A percentile compares a stretch with the other conserved stretches of the same genome.
These are phyloP conservation scores for Coniosporium tulheliwenetii DNA, from an alignment of 2,329 filamentous ascomycete species.

Conservation along the genomic window DNA sequence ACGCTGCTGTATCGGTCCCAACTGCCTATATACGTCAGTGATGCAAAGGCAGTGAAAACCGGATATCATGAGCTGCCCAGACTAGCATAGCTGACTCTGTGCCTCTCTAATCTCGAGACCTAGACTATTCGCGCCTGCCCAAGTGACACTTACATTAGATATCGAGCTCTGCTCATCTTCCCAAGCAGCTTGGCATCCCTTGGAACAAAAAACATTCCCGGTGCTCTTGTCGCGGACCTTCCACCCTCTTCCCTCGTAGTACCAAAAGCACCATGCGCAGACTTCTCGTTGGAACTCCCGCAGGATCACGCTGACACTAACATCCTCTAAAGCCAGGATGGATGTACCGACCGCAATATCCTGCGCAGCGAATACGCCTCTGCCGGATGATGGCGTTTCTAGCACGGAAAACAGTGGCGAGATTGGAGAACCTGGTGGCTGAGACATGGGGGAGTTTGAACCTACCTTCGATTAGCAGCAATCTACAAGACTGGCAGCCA, in stretches of 20 bases:
- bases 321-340: slow-evolving; percentile 20
- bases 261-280: slow-evolving; percentile 30
- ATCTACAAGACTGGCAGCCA: too few species aligned
- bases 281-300: slow-evolving; percentile 32
- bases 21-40: too few species aligned
- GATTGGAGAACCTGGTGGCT: slow-evolving; percentile 3
- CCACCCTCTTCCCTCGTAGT: slow-evolving; percentile 26
- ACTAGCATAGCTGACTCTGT: slow-evolving; percentile 8
- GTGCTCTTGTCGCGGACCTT: slow-evolving; percentile 18
- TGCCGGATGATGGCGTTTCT: slow-evolving; percentile 25
- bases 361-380: slow-evolving; percentile 26
- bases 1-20: slow-evolving; percentile 4
- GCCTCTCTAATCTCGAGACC: too few species aligned
- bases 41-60: too few species aligned
- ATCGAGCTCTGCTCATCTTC: too few species aligned
- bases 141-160: too few species aligned
- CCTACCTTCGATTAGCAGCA: too few species aligned
- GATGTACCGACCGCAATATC: slow-evolving; percentile 18
- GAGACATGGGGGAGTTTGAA: background rate
- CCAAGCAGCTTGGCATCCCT: slow-evolving; percentile 21
- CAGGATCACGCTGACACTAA: slow-evolving; percentile 24
- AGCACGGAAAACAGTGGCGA: slow-evolving; percentile 19
- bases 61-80: slow-evolving; percentile 1
- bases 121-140: too few species aligned
- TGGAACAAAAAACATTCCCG: slow-evolving; percentile 27